phyloP scores from a whole-genome alignment of 768 basidiomycete species.

The Mycena belliarum region DNA sequence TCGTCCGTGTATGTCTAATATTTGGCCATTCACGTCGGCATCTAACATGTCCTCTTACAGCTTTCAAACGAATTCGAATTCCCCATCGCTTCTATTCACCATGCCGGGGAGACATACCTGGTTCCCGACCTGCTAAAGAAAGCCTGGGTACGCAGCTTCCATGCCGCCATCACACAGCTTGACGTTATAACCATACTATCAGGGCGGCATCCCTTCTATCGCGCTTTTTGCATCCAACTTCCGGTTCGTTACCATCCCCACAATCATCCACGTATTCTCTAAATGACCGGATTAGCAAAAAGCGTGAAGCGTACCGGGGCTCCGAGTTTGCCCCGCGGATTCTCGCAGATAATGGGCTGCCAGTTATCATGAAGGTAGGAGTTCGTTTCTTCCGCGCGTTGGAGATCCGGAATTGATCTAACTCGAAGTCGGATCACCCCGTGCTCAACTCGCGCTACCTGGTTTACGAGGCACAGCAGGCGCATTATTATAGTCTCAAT shows the following conservation, averaged over 20 bases:
- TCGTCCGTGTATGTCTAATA: slow-evolving; percentile 53
- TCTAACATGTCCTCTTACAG: slow-evolving; percentile 27
- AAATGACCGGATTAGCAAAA: slow-evolving; percentile 36
- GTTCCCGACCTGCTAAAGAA: slow-evolving; percentile 74
- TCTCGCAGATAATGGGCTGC: slow-evolving; percentile 66
- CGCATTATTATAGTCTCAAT: slow-evolving; percentile 64
- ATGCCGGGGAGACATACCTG: slow-evolving; percentile 79
- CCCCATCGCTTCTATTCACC: slow-evolving; percentile 74
- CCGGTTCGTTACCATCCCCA: slow-evolving; percentile 29
- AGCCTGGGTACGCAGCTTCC: slow-evolving; percentile 52
- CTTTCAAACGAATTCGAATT: slow-evolving; percentile 83
- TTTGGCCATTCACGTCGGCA: too few relatives aligned
- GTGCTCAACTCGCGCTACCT: slow-evolving; percentile 46
- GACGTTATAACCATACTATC: too few relatives aligned
- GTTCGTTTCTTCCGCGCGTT: too few relatives aligned
- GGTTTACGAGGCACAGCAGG: slow-evolving; percentile 70
- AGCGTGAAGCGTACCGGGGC: slow-evolving; percentile 63
- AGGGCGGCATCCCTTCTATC: slow-evolving; percentile 60
- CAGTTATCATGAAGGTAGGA: slow-evolving; percentile 73
- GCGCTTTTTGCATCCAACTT: slow-evolving; percentile 73
- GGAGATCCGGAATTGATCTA: too few relatives aligned
- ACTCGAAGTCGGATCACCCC: too few relatives aligned
- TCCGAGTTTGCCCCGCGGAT: slow-evolving; percentile 75
- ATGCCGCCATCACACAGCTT: not conserved
- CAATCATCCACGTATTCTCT: too few relatives aligned